These are phyloP conservation scores for Pythium biforme DNA, from an alignment of 352 stramenopile genomes.

Conservation along the genomic window DNA sequence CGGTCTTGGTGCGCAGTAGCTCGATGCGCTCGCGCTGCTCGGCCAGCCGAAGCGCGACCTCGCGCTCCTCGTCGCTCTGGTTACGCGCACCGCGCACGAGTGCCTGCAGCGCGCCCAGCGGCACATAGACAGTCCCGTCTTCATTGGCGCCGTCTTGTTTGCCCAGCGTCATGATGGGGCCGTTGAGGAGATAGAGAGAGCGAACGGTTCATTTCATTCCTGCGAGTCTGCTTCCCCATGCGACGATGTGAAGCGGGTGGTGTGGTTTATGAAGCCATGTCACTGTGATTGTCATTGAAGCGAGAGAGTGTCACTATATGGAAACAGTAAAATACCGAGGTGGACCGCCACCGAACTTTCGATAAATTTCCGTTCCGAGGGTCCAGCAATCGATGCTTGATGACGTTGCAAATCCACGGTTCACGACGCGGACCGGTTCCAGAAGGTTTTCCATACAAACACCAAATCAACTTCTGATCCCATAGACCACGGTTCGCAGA, in stretches of 20 bases:
- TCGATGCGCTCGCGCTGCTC: constrained; percentile 38
- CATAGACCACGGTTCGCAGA: no score
- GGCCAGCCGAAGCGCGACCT: constrained; percentile 34
- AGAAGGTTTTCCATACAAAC: no score
- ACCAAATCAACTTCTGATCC: constrained; percentile 27
- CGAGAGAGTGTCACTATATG: constrained; percentile 1
- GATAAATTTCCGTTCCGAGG: constrained; percentile 3
- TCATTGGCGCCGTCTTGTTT: background rate
- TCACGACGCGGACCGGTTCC: constrained; percentile 11
- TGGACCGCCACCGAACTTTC: background rate
- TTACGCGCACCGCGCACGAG: constrained; percentile 36
- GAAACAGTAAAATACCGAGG: background rate
- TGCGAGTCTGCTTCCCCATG: no score
- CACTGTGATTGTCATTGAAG: constrained; percentile 2
- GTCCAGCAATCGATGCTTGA: background rate
- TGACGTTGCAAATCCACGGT: constrained; percentile 6
- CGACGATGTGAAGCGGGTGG: background rate
- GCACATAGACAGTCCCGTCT: constrained; percentile 39
- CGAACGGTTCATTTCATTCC: no score
- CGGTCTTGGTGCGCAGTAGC: constrained; percentile 37
- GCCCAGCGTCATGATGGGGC: background rate
- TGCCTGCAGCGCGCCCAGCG: constrained; percentile 37
- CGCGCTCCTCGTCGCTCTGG: constrained; percentile 40
- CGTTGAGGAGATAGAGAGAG: background rate
- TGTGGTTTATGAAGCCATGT: constrained; percentile 11